These are phyloP conservation scores for Calonectria multiphialidica DNA, from an alignment of 2,329 filamentous ascomycete species.

Conservation along the genomic window DNA sequence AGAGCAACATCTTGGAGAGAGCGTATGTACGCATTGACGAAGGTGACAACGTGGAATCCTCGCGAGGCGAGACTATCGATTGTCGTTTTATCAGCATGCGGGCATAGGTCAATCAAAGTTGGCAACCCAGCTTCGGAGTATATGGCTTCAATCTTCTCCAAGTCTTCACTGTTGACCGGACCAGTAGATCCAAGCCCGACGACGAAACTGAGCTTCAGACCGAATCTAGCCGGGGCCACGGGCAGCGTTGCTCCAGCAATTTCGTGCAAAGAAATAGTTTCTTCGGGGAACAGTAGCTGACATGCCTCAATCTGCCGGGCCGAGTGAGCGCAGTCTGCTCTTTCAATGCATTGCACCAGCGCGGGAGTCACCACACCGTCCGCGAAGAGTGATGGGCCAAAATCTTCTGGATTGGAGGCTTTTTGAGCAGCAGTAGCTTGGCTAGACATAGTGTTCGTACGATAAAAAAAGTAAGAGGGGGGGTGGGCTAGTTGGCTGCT, in stretches of 20 bases:
- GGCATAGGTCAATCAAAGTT: neutral
- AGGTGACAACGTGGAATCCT: neutral
- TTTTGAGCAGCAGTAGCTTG: neutral
- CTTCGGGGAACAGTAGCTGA: neutral
- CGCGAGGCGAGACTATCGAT: neutral
- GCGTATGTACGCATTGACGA: neutral
- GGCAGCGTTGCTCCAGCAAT: neutral
- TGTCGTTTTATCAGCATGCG: neutral
- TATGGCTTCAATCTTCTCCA: neutral
- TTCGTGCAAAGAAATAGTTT: neutral
- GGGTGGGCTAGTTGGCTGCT: too few species aligned
- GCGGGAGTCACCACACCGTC: neutral
- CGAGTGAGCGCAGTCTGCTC: neutral
- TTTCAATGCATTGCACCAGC: neutral
- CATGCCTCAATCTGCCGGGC: neutral
- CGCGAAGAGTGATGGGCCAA: neutral
- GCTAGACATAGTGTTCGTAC: neutral
- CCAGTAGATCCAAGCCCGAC: neutral
- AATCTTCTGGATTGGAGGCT: neutral
- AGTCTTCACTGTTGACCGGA: neutral
- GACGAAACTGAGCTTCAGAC: neutral
- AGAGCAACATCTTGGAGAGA: neutral
- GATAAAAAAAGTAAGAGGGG: neutral
- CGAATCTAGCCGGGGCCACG: neutral
- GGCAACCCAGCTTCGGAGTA: neutral